These are phyloP conservation scores for Pelargonium citronellum DNA, from an alignment of 441 rosid genomes.

Conservation along the genomic window DNA sequence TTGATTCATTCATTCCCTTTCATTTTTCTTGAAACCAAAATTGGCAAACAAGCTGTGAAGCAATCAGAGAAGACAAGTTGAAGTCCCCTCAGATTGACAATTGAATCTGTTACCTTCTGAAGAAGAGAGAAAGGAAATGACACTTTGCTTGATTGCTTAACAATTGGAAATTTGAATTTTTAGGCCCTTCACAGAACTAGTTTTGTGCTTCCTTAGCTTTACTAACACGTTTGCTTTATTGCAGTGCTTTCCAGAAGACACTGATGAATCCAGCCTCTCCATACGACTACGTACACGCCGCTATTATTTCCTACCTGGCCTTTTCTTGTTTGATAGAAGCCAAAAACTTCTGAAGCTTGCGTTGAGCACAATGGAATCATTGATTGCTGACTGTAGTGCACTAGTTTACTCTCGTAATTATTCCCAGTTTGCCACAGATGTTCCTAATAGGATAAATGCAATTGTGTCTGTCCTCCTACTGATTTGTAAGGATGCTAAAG, in stretches of 20 bases:
- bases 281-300: conserved; percentile 23
- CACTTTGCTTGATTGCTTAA: not conserved
- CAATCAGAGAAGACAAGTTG: not conserved
- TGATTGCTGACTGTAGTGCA: conserved; percentile 33
- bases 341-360: conserved; percentile 40
- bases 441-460: conserved; percentile 33
- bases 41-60: not conserved
- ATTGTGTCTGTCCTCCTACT: conserved; percentile 44
- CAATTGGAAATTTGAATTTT: not conserved
- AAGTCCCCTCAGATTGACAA: not conserved
- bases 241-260: conserved; percentile 54
- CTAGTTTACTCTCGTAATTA: conserved; percentile 23
- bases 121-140: not conserved
- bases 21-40: conserved; percentile 2
- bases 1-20: not conserved
- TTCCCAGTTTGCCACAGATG: conserved; percentile 23
- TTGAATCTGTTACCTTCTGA: not conserved
- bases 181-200: not conserved
- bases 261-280: conserved; percentile 25
- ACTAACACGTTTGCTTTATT: conserved; percentile 22
- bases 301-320: conserved; percentile 58
- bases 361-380: conserved; percentile 36
- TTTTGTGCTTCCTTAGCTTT: not conserved
- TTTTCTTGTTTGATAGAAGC: conserved; percentile 61
- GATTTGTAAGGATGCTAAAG: conserved; percentile 48